Percentiles rank a stretch among this genome's conserved stretches.
Evolutionary conservation across 2,329 filamentous ascomycete species (phyloP).

Genomic region (Botrytis aclada): DNA sequence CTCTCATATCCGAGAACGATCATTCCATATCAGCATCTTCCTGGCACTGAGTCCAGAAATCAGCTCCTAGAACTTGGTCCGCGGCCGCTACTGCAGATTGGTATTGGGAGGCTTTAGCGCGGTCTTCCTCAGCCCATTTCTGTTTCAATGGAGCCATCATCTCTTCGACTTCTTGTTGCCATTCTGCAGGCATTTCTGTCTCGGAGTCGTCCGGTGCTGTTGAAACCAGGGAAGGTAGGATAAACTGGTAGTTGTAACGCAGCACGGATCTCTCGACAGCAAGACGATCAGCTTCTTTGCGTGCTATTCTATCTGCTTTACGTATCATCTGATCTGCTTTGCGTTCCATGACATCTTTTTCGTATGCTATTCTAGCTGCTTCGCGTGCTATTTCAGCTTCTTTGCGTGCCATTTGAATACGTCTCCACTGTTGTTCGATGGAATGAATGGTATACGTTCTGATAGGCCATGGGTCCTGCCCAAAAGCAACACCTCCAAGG

Average conservation of each 20-base stretch:
- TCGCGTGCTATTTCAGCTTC: too few relatives aligned
- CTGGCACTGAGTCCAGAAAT: background rate
- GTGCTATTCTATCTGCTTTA: too few relatives aligned
- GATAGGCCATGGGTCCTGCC: background rate
- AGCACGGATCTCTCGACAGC: background rate
- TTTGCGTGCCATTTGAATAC: too few relatives aligned
- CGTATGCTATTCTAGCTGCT: too few relatives aligned
- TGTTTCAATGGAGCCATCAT: background rate
- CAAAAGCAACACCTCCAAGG: background rate
- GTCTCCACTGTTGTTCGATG: background rate
- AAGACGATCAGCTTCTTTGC: background rate
- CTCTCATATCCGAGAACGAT: background rate
- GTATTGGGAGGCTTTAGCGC: background rate
- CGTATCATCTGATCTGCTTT: too few relatives aligned
- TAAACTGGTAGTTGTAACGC: background rate
- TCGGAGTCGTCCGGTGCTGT: fast-evolving
- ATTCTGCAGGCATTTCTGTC: background rate
- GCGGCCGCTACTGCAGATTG: background rate
- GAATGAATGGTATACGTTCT: fast-evolving
- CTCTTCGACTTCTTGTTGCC: background rate
- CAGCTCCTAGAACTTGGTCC: background rate
- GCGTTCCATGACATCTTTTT: too few relatives aligned
- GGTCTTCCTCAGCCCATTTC: background rate
- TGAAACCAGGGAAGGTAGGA: background rate
- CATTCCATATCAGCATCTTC: background rate